These are phyloP conservation scores for Cercospora beticola DNA, from an alignment of 2,329 filamentous ascomycete species.

Conservation along the genomic window DNA sequence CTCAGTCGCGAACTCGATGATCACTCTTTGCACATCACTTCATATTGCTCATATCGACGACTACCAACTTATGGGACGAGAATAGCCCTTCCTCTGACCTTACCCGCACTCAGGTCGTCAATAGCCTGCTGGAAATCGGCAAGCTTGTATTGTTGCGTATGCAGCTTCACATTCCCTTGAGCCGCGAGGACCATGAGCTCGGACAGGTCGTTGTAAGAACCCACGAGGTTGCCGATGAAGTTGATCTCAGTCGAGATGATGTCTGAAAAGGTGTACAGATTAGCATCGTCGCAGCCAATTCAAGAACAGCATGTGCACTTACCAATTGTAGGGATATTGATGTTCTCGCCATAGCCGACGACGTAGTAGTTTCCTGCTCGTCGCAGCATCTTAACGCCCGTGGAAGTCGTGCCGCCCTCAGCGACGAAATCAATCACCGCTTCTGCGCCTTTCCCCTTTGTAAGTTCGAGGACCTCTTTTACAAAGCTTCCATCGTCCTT, in stretches of 20 bases:
- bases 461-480: conserved; percentile 28
- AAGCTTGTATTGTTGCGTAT: conserved; percentile 31
- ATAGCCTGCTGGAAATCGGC: conserved; percentile 32
- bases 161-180: conserved; percentile 30
- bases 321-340: conserved; percentile 14
- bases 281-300: not conserved
- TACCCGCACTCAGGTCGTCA: conserved; percentile 28
- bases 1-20: not conserved
- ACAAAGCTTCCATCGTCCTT: conserved; percentile 27
- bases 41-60: not conserved
- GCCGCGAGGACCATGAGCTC: conserved; percentile 31
- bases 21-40: not conserved
- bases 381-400: conserved; percentile 31
- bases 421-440: conserved; percentile 32
- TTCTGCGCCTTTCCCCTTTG: conserved; percentile 28
- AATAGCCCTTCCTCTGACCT: conserved; percentile 29
- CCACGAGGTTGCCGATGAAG: conserved; percentile 30
- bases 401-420: conserved; percentile 29
- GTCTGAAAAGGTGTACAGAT: conserved; percentile 25
- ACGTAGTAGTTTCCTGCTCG: conserved; percentile 33
- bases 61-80: conserved; percentile 21
- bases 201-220: conserved; percentile 29
- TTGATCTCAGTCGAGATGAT: conserved; percentile 34
- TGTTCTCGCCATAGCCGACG: conserved; percentile 22
- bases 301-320: not conserved